Evolutionary conservation across 805 yeast genomes (phyloP), one percentile per base, ranked within the genome.

Genomic region (Kodamaea kakaduensis): DNA sequence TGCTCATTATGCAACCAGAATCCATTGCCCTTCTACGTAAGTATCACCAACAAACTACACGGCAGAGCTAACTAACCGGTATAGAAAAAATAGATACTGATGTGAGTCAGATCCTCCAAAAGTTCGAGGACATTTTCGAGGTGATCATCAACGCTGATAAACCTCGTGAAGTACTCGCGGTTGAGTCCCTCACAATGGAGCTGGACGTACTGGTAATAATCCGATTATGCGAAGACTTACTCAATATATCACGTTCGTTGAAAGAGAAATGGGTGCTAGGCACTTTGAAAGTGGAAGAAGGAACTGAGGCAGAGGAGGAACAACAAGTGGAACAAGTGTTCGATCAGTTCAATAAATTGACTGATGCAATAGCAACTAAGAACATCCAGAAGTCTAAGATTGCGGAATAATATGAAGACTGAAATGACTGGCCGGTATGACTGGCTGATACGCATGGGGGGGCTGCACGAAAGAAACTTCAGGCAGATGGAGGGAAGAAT

Each of bases 241-340:
- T 77, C 9, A 50, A 67, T 1, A 61, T 76, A 2, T 71, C 79
- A 1, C 52, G 76, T 28, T 62, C 65, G 1, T 52, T 77, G 30
- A 70, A 71, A 44, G 81, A 76, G 49, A 64, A 71, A 3, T 77
- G 81, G 82, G 69, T 75, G 25, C 52, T 77, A 36, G 80, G 78
- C 3, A 73, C 76, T 16, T 57, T 75, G 36, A 72, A 72, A 25
- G 65, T 61, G 9, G 33, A 43, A 12, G 36, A 44, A 3, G 32
- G 36, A 2, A 48, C 49, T 7, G 43, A 38, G 6, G 43, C 42
- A 9, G 50, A 47, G 22, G 53, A 53, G 17, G 44, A 45, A 17
- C 42, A 19, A 20, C 42, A 35, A 9, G 37, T 30, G 15, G 54
- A 61, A 10, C 36, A 42, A 9, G 51, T 63, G 3, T 61, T 59